Evolutionary conservation across 768 basidiomycete genomes (phyloP).

Genomic region (Leccinum subtestaceum): DNA sequence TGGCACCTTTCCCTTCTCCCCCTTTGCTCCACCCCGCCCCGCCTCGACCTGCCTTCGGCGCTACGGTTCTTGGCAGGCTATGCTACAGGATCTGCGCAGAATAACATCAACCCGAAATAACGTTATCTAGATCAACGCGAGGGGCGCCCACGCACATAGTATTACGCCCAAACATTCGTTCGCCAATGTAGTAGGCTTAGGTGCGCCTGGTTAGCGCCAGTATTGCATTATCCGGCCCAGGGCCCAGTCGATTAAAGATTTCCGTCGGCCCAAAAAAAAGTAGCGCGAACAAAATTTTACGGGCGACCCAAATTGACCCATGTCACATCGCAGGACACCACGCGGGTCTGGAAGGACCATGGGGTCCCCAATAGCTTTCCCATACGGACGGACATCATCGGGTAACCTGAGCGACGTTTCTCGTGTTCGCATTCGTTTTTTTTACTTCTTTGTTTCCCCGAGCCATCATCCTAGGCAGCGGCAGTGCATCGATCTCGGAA

Average conservation of each 20-base stretch:
- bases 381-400: not conserved
- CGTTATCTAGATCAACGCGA: not conserved
- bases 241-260: not conserved
- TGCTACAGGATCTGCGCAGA: not conserved
- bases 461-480: not conserved
- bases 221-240: not conserved
- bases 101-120: not conserved
- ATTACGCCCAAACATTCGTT: no score
- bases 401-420: not conserved
- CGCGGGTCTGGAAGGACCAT: not conserved
- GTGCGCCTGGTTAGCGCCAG: not conserved
- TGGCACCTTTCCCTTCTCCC: not conserved
- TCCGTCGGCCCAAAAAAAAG: not conserved
- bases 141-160: not conserved
- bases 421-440: not conserved
- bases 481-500: not conserved
- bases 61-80: not conserved
- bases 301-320: not conserved
- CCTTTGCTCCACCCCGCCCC: not conserved
- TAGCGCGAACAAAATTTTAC: not conserved
- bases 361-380: not conserved
- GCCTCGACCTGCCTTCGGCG: not conserved
- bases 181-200: not conserved
- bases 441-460: not conserved
- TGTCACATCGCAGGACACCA: not conserved